Evolutionary conservation across 495 filamentous ascomycete species (phyloP), one percentile per base, ranked within the genome.

Genomic region (Trichoderma orchidacearum): DNA sequence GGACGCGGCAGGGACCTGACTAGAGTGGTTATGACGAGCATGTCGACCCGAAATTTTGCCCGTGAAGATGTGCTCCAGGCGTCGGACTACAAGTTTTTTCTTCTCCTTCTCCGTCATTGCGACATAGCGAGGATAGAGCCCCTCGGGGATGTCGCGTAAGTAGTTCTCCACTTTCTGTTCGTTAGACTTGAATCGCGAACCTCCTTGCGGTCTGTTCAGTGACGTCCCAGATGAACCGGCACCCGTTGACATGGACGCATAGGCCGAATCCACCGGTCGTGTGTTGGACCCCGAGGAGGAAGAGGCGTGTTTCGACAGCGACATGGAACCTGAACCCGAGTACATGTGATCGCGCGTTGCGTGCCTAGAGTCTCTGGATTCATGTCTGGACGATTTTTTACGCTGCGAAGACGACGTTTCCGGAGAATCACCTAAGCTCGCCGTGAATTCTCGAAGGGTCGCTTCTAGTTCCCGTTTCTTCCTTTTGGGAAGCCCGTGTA

Each of bases 61-160:
- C n/a, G 85, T 86, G 56, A 90, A 91, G 3, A 91, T 73, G 54
- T 89, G 84, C 63, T 91, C 87, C 5, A 91, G 64, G 30, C 84
- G 75, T 57, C 76, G 72, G 23, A 89, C 87, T 1, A 90, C 82
- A 18, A 85, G 63, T 64, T 81, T 87, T 71, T 86, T 86, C 69
- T 80, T 88, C 18, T 80, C 73, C 57, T 75, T 81, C 30, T 89
- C 87, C 0, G 81, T 77, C 79, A 86, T 75, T 3, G 69, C 62
- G 0, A 68, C 55, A 48, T 72, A 70, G 21, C 71, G 75, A 5
- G 80, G 81, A 53, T 83, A 65, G 18, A 86, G 63, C 0, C 78
- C 76, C 55, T 76, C 72, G 0, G 83, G 82, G 12, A 84, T 85
- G 53, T 85, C 79, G 51, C 75, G 72, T 1, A 85, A 68, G 61